Base-by-base conservation (phyloP, 2,329 filamentous ascomycete species). In the Pseudogymnoascus sp. region DNA sequence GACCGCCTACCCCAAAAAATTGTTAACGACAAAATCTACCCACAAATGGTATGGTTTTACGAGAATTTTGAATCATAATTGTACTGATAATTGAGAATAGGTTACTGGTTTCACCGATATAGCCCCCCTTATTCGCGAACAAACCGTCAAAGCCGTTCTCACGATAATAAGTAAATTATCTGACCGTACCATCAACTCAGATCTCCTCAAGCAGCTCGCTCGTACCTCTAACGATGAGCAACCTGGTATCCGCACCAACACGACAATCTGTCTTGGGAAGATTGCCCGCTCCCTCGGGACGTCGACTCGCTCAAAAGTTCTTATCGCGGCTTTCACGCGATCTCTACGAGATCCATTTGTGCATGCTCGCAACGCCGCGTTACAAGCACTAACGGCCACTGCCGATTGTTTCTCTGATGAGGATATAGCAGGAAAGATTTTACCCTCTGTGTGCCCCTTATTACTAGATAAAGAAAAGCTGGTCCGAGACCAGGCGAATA, bases 201-300 rank as follows among this genome's bases (percentile, higher is more conserved):
- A 99, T 69, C 81, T 99, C 10, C 79, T 99, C 22, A 90, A 89
- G 70, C 89, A 96, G 72, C 82, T 99, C 28, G 95, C 95, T 46
- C 97, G 96, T 75, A 97, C 93, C 1, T 92, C 95, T 53, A 99
- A 98, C 70, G 95, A 99, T 66, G 95, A 98, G 70, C 93, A 99
- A 72, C 92, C 95, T 0, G 95, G 95, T 0, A 99, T 99, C 68
- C 86, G 95, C 66, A 99, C 95, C 7, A 99, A 99, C 74, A 99
- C 95, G 0, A 99, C 95, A 1, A 99, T 99, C 63, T 98, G 93
- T 73, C 78, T 99, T 0, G 95, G 95, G 22, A 98, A 97, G 72
- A 97, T 99, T 69, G 93, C 95, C 12, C 93, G 91, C 70, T 89
- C 96, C 70, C 80, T 99, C 0, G 91, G 91, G 1, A 80, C 84